A percentile compares a stretch with the other conserved stretches of the same genome.
Conservation (phyloP, 1,284 basidiomycete genomes). For the Rugosomyces carneus region DNA sequence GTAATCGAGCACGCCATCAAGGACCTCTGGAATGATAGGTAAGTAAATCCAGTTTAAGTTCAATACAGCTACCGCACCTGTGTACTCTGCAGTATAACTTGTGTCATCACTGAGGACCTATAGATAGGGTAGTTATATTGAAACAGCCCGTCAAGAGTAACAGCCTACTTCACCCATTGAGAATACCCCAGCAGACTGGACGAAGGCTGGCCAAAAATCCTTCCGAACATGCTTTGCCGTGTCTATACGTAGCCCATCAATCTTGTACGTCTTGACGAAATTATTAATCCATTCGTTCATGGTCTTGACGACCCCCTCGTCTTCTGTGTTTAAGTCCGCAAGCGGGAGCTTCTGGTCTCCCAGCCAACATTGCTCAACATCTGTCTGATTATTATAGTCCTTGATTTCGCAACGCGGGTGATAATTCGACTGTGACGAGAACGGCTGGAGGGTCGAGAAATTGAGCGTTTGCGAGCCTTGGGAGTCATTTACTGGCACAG, state of each 20-base stretch:
- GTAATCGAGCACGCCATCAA: slow-evolving; percentile 60
- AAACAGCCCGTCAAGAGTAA: too few species aligned
- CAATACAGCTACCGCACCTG: slow-evolving; percentile 21
- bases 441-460: slow-evolving; percentile 33
- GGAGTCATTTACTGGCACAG: slow-evolving; percentile 1
- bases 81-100: slow-evolving; percentile 34
- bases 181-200: slow-evolving; percentile 60
- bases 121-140: background rate
- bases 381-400: slow-evolving; percentile 57
- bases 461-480: slow-evolving; percentile 21
- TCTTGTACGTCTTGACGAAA: slow-evolving; percentile 44
- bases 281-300: slow-evolving; percentile 55
- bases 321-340: slow-evolving; percentile 71
- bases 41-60: background rate
- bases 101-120: slow-evolving; percentile 36
- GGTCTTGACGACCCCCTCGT: slow-evolving; percentile 43
- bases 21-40: slow-evolving; percentile 21
- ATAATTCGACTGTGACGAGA: slow-evolving; percentile 27
- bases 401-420: slow-evolving; percentile 34
- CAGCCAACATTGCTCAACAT: slow-evolving; percentile 72
- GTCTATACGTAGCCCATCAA: slow-evolving; percentile 68
- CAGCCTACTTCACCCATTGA: slow-evolving; percentile 64
- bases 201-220: slow-evolving; percentile 63
- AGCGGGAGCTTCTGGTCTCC: slow-evolving; percentile 59
- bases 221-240: slow-evolving; percentile 55